A percentile compares a stretch with the other conserved stretches of the same genome.
These are phyloP conservation scores for Mycena belliarum DNA, from an alignment of 768 basidiomycete species.

Conservation along the genomic window DNA sequence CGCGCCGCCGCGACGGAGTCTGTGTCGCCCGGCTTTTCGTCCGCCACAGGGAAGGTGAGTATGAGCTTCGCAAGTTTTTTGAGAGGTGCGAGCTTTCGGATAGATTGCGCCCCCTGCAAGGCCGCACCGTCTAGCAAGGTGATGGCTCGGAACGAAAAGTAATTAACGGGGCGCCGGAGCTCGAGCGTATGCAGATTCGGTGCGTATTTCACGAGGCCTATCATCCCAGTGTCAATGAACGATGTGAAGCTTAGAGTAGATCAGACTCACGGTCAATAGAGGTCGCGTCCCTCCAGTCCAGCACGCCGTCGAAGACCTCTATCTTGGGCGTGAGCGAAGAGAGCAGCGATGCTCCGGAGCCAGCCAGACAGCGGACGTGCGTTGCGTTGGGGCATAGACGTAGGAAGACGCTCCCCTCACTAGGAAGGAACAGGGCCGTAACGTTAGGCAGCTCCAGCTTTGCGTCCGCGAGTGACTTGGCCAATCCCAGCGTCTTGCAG, in stretches of 20 bases:
- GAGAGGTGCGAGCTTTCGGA: slow-evolving; percentile 7
- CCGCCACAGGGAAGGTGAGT: slow-evolving; percentile 6
- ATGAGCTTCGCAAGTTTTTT: slow-evolving; percentile 3
- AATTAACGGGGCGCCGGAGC: slow-evolving; percentile 10
- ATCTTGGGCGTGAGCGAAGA: slow-evolving; percentile 11
- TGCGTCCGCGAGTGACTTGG: background rate
- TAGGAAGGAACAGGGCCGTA: slow-evolving; percentile 7
- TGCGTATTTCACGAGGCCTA: slow-evolving; percentile 15
- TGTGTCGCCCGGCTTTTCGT: slow-evolving; percentile 4
- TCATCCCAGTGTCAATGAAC: too few species aligned
- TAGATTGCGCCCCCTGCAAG: slow-evolving; percentile 2
- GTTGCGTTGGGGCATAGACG: slow-evolving; percentile 15
- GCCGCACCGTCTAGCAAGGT: background rate
- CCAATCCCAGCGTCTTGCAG: slow-evolving; percentile 15
- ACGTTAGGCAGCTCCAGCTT: slow-evolving; percentile 14
- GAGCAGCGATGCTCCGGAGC: slow-evolving; percentile 6
- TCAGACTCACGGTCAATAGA: background rate
- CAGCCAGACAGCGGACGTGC: slow-evolving; percentile 12
- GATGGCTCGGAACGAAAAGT: background rate
- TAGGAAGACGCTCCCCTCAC: background rate
- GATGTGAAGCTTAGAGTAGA: background rate
- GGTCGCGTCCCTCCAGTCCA: slow-evolving; percentile 14
- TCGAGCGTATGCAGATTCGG: slow-evolving; percentile 14
- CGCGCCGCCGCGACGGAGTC: background rate
- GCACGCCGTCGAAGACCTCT: slow-evolving; percentile 12